Evolutionary conservation across 768 basidiomycete genomes (phyloP).

Genomic region (Serendipita sp.): DNA sequence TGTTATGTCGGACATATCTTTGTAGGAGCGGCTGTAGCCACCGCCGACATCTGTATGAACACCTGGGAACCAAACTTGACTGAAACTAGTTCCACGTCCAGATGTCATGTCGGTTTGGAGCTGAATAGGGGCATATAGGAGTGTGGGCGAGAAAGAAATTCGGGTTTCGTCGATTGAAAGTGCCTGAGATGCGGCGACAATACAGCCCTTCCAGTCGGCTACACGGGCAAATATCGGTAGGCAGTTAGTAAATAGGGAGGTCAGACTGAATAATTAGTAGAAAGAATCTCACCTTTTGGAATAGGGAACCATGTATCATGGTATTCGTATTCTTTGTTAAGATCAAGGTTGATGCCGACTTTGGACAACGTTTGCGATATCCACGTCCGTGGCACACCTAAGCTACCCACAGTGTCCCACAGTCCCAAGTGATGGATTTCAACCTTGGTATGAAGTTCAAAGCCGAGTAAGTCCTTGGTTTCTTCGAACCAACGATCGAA

Average conservation of each 20-base stretch:
- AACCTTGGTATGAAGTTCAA: not conserved
- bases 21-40: too few relatives aligned
- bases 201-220: not conserved
- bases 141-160: slow-evolving; percentile 14
- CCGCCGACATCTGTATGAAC: too few relatives aligned
- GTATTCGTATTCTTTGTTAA: not conserved
- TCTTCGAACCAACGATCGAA: not conserved
- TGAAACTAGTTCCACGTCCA: slow-evolving; percentile 12
- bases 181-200: slow-evolving; percentile 16
- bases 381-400: not conserved
- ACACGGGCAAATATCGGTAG: not conserved
- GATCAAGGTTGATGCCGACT: not conserved
- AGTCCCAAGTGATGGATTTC: slow-evolving; percentile 10
- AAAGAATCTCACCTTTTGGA: not conserved
- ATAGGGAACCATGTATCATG: not conserved
- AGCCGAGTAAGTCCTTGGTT: too few relatives aligned
- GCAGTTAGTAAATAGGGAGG: not conserved
- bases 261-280: not conserved
- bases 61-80: not conserved
- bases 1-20: too few relatives aligned
- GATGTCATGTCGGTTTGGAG: slow-evolving; percentile 14
- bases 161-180: slow-evolving; percentile 18
- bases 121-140: slow-evolving; percentile 12
- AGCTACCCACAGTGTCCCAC: slow-evolving; percentile 16
- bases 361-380: not conserved